Base-by-base conservation (phyloP, 768 basidiomycete species). In the Punctularia strigosozonata region DNA sequence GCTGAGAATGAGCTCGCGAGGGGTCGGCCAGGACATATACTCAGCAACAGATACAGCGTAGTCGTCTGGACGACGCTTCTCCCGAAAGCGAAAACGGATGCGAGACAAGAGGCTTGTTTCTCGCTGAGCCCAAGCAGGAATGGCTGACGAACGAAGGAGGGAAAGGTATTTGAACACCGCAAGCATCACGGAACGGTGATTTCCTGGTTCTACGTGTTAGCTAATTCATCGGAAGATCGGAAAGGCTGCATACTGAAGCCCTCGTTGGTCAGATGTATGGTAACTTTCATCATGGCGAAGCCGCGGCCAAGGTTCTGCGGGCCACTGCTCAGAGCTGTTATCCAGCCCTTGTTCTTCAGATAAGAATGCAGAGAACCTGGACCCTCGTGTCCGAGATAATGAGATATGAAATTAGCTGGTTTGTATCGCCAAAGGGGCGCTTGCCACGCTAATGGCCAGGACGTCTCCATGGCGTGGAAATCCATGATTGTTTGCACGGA, bases 361-460 rank as follows among this genome's bases (percentile, higher is more conserved):
- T 90, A 89, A 1, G 90, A 87, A 49, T 86, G 71, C 22, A 98
- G 61, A 1, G 94, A 97, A 2, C 94, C 94, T 25, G 81, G 77
- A 1, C 91, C 91, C 60, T 97, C 91, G 52, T 97, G 89, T 0
- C 91, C 91, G 23, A 90, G 59, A 51, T 94, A 78, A 52, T 91
- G 85, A 3, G 76, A 68, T 18, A 97, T 53, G 56, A 87, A 82
- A 39, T 72, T 57, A 4, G 66, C 74, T 4, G 92, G 90, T 59
- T 92, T 84, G 56, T 77, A 63, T 49, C 76, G 71, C 86, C 88
- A 75, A 50, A 77, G 57, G 40, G 71, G 71, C 40, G 81, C 62
- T 62, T 91, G 71, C 61, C 80, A 73, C 50, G 71, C 71, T 51
- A 92, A 56, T 43, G 84, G 75, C 60, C 89, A 90, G 3, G 77